Base-by-base conservation (phyloP, 306 rosid species). In the Quercus rubra region DNA sequence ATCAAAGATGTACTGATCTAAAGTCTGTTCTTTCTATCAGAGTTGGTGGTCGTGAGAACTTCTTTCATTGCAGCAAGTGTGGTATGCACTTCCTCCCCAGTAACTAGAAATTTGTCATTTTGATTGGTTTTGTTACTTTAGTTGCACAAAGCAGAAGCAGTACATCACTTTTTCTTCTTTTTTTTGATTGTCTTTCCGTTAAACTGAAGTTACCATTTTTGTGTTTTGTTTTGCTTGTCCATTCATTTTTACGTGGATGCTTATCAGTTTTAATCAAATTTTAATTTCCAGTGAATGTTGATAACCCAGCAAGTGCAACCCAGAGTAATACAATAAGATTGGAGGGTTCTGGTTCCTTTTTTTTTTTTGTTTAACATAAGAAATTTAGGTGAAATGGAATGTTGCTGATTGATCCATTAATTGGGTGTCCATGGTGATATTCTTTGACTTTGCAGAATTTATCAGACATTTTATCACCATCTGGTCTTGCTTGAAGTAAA, bases 41-140 rank as follows among this genome's bases (percentile, higher is more conserved):
- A 84, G 89, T 91, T 69, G 99, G 96, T 57, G 97, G 99, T 18
- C 91, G 84, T 25, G 96, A 91, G 74, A 91, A 91, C 43, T 95
- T 61, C 85, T 95, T 76, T 82, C 99, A 95, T 82, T 95, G 99
- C 97, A 41, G 87, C 70, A 95, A 95, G 85, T 96, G 99, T 38
- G 97, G 99, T 96, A 91, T 69, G 96, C 68, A 61, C 78, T 76
- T 84, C 71, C 75, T 69, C 52, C 78, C 27, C 25, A 6, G 52
- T 68, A 68, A 35, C 51, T 10, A 35, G 51, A 33, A 19, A 68
- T 14, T 35, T 68, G 49, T 35, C 72, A n/a, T 33, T 64, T 18
- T 64, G 20, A 64, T 64, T 17, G 70, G 70, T 5, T 67, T 33
- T n/a, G 54, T 68, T 35, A 33, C 2, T 68, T 35, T 49, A 64